Base-by-base conservation (phyloP, 495 filamentous ascomycete species). In the Haplographium delicatum region DNA sequence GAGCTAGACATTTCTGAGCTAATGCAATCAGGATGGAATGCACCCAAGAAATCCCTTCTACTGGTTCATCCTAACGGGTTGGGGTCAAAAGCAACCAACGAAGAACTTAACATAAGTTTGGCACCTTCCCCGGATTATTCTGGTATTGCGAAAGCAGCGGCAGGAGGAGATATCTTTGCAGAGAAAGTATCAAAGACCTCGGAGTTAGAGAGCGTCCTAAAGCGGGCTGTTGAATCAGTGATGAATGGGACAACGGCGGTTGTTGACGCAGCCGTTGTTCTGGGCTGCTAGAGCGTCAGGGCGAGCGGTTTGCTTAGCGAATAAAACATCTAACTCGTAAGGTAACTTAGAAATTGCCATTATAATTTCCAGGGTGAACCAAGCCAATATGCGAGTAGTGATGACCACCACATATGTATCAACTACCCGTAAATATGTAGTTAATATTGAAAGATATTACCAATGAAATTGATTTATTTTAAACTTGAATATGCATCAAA, bases 91-190 rank as follows among this genome's bases (percentile, higher is more conserved):
- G 88, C 82, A 16, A 85, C 78, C 8, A 91, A 93, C 58, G 82
- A 86, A 52, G 91, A 94, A 51, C 74, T 97, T 51, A 94, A 95
- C 57, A 95, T 97, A 64, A 84, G 80, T 2, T 93, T 97, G 62
- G 80, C 78, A 10, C 91, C 91, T 0, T 79, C 80, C 0, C 91
- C 91, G 1, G 91, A 97, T 59, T 97, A 91, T 63, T 72, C 87
- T 0, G 91, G 91, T 9, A 95, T 97, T 50, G 91, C 91, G 0
- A 88, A 88, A 70, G 91, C 90, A 5, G 89, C 91, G 0, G 82
- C 86, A 0, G 90, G 89, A 4, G 88, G 89, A 1, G 74, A 86
- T 31, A 43, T 91, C 27, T 76, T 82, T 68, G 68, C 85, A 30
- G 72, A 81, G 56, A 66, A 75, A 52, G 71, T 86, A 37, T 71